phyloP scores from a whole-genome alignment of 805 yeast genomes.

The Starmera dryadoides region DNA sequence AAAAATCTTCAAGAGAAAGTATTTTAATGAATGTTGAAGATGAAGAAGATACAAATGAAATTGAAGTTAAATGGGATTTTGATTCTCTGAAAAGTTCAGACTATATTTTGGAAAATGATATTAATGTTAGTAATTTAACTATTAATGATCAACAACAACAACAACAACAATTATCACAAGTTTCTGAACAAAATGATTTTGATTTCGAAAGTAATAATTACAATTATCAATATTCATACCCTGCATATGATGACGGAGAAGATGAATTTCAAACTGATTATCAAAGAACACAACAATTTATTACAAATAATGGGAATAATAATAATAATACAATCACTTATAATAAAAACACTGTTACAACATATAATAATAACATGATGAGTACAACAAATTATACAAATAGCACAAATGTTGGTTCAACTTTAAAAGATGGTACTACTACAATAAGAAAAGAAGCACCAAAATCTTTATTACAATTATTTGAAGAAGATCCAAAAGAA shows the following conservation, averaged over 20 bases:
- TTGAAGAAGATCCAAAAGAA: conserved; percentile 43
- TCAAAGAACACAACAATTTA: conserved; percentile 3
- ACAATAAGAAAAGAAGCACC: conserved; percentile 51
- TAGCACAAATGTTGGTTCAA: conserved; percentile 16
- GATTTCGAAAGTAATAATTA: conserved; percentile 18
- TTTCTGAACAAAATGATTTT: neutral
- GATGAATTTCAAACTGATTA: conserved; percentile 22
- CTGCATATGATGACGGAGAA: conserved; percentile 22
- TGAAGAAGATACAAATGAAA: conserved; percentile 31
- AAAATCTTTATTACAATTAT: conserved; percentile 60
- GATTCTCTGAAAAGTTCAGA: conserved; percentile 73
- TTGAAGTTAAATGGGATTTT: conserved; percentile 79
- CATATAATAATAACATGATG: conserved; percentile 10
- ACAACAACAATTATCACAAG: conserved; percentile 7
- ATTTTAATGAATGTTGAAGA: conserved; percentile 32
- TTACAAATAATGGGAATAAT: neutral
- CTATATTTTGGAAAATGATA: conserved; percentile 65
- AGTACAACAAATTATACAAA: neutral
- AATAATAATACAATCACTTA: conserved; percentile 17
- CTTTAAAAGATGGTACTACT: conserved; percentile 18
- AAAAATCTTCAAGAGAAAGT: conserved; percentile 46
- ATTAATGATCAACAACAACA: conserved; percentile 12
- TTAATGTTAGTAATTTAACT: conserved; percentile 33
- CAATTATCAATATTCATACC: conserved; percentile 1
- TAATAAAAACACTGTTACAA: conserved; percentile 25